Conservation (phyloP, 2,329 filamentous ascomycete genomes). For the Cercospora berteroae region DNA sequence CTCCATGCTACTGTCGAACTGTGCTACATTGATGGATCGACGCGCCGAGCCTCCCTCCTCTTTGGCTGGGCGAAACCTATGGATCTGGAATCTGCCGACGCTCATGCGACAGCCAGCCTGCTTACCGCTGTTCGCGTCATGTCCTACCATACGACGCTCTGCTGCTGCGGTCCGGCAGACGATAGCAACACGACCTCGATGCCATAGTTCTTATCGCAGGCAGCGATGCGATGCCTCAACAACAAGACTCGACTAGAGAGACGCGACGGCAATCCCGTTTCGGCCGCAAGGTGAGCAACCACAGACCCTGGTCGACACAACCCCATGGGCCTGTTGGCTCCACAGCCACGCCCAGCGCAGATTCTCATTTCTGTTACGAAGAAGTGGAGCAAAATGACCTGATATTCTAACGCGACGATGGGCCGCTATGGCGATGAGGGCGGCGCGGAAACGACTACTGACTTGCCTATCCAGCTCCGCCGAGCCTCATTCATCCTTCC, state of each 20-base stretch:
- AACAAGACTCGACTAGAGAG: slow-evolving; percentile 9
- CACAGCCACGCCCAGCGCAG: neutral
- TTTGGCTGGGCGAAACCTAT: neutral
- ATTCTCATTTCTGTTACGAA: neutral
- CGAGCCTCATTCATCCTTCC: slow-evolving; percentile 87
- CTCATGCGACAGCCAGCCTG: neutral
- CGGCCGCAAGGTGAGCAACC: slow-evolving; percentile 17
- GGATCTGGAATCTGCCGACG: neutral
- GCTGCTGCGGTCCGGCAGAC: neutral
- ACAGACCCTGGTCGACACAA: neutral
- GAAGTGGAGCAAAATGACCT: neutral
- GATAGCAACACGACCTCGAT: neutral
- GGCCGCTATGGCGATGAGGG: neutral
- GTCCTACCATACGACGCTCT: neutral
- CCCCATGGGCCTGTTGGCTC: neutral
- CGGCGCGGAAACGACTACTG: slow-evolving; percentile 5
- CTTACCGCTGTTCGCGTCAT: neutral
- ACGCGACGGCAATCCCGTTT: slow-evolving; percentile 15
- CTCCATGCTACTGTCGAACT: neutral
- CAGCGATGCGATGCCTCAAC: slow-evolving; percentile 18
- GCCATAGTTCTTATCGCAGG: neutral
- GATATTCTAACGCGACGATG: neutral
- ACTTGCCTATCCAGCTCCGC: slow-evolving; percentile 50
- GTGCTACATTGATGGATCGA: neutral
- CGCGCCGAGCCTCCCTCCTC: neutral